These are phyloP conservation scores for Beta macrorhiza DNA, from an alignment of 179 eudicot species.

Conservation along the genomic window DNA sequence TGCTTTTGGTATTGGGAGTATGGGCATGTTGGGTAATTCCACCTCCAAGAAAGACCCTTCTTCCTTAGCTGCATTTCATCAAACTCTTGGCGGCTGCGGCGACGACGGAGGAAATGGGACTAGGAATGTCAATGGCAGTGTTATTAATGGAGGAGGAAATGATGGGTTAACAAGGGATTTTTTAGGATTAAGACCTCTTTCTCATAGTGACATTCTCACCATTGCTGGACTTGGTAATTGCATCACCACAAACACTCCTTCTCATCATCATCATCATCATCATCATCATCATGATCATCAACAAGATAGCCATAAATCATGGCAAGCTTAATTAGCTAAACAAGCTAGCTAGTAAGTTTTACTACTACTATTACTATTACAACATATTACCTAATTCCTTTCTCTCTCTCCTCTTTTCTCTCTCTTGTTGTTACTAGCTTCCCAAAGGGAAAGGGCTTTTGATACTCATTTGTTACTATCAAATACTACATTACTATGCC, in stretches of 20 bases:
- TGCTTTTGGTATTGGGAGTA: constrained; percentile 39
- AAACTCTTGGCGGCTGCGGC: constrained; percentile 18
- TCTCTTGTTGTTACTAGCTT: neutral
- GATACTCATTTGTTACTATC: neutral
- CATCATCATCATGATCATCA: constrained; percentile 28
- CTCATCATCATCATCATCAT: constrained; percentile 23
- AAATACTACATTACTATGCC: constrained; percentile 13
- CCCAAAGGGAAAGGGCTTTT: constrained; percentile 28
- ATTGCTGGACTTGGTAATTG: constrained; percentile 47
- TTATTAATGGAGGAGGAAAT: constrained; percentile 18
- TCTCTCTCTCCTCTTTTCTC: neutral
- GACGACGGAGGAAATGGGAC: neutral
- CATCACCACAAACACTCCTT: constrained; percentile 26
- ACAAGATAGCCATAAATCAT: constrained; percentile 35
- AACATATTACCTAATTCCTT: too few relatives aligned
- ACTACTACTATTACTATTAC: too few relatives aligned
- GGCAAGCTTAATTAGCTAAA: constrained; percentile 42
- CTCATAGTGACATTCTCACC: constrained; percentile 57
- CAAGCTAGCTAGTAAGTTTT: neutral
- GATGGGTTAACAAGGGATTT: constrained; percentile 85
- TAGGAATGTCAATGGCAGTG: constrained; percentile 6
- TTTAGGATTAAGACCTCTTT: constrained; percentile 64
- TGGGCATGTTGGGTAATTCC: constrained; percentile 18
- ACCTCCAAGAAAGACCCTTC: constrained; percentile 29
- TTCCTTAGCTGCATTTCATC: constrained; percentile 25